Percentiles rank a stretch among this genome's conserved stretches.
phyloP scores from a whole-genome alignment of 2,329 filamentous ascomycete species.

The Penicillium hordei region DNA sequence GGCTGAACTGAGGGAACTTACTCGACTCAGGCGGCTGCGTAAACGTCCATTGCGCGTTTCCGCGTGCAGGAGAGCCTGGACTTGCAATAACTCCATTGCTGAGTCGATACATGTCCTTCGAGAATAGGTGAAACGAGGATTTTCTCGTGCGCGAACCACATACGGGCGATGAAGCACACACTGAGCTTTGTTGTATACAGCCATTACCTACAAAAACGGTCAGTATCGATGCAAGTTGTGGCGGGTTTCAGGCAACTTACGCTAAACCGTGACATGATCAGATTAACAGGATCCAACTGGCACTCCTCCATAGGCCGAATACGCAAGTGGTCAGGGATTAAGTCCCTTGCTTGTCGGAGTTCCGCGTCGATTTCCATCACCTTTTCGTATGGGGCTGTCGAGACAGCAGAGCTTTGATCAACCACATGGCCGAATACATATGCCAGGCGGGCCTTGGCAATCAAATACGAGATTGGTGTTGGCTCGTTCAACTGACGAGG shows the following conservation, averaged over 20 bases:
- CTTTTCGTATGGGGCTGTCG: slow-evolving; percentile 57
- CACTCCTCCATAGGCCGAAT: slow-evolving; percentile 72
- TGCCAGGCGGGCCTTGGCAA: slow-evolving; percentile 46
- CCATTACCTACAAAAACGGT: slow-evolving; percentile 57
- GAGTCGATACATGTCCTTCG: slow-evolving; percentile 82
- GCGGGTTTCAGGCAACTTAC: slow-evolving; percentile 28
- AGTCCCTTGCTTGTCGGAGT: slow-evolving; percentile 58
- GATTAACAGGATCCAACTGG: slow-evolving; percentile 64
- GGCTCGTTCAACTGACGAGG: slow-evolving; percentile 59
- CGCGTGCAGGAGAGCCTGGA: slow-evolving; percentile 71
- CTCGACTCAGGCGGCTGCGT: slow-evolving; percentile 72
- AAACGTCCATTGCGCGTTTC: slow-evolving; percentile 73
- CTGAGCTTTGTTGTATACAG: slow-evolving; percentile 83
- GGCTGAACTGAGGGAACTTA: slow-evolving; percentile 74
- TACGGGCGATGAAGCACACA: slow-evolving; percentile 89
- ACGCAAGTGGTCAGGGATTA: slow-evolving; percentile 76
- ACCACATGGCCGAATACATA: slow-evolving; percentile 47
- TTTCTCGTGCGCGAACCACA: slow-evolving; percentile 72
- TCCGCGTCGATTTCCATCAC: slow-evolving; percentile 61
- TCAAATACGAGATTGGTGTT: slow-evolving; percentile 55
- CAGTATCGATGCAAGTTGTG: not conserved
- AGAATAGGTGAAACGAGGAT: slow-evolving; percentile 79
- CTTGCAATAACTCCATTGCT: slow-evolving; percentile 75
- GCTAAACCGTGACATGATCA: slow-evolving; percentile 79
- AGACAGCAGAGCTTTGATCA: slow-evolving; percentile 44